A percentile compares a stretch with the other conserved stretches of the same genome.
Evolutionary conservation across 805 yeast species (phyloP).

Genomic region (Dipodascopsis tothii): DNA sequence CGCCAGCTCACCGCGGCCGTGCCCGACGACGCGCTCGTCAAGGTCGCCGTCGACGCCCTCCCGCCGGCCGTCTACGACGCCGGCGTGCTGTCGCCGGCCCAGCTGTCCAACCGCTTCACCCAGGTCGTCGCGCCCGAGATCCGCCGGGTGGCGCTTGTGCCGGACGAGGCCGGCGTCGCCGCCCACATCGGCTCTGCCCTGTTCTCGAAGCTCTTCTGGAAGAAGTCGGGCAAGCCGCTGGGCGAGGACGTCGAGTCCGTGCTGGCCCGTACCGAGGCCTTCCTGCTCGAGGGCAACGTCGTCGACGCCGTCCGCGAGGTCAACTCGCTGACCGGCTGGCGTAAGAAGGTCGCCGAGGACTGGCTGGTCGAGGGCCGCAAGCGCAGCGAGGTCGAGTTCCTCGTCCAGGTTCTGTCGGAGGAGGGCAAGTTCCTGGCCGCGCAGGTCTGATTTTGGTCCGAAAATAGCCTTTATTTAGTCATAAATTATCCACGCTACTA

Average conservation of each 20-base stretch:
- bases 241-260: conserved; percentile 86
- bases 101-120: conserved; percentile 66
- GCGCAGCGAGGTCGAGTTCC: conserved; percentile 78
- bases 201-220: conserved; percentile 66
- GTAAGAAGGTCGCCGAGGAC: conserved; percentile 78
- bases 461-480: no score
- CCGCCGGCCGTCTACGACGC: conserved; percentile 39
- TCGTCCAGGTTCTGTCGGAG: conserved; percentile 44
- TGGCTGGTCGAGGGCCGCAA: conserved; percentile 88
- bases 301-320: conserved; percentile 90
- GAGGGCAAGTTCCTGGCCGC: conserved; percentile 29
- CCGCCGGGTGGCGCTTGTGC: conserved; percentile 79
- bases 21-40: conserved; percentile 44
- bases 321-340: conserved; percentile 84
- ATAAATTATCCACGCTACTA: no score
- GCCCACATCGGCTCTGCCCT: conserved; percentile 80
- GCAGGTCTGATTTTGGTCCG: neutral
- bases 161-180: conserved; percentile 91
- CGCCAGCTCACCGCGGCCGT: conserved; percentile 33
- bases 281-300: conserved; percentile 66
- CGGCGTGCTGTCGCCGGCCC: conserved; percentile 70
- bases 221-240: conserved; percentile 69
- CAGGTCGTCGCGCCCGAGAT: conserved; percentile 73
- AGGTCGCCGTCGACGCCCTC: conserved; percentile 42
- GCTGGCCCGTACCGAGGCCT: conserved; percentile 73